Evolutionary conservation across 129 eudicot genomes (phyloP).

Genomic region (Pulicaria dysenterica): DNA sequence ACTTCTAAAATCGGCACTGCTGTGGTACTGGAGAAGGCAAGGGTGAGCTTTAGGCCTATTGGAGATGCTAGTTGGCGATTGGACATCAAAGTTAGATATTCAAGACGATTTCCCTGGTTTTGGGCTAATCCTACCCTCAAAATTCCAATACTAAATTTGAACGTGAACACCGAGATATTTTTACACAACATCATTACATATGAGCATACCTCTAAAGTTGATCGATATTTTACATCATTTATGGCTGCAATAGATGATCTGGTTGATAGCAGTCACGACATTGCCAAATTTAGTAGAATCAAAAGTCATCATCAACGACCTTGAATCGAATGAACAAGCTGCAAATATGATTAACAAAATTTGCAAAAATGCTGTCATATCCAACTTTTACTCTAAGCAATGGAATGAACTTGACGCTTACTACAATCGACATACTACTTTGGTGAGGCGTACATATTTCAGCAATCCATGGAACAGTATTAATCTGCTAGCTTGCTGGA

Average conservation of each 20-base stretch:
- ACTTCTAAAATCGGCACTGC: not conserved
- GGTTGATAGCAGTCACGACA: not conserved
- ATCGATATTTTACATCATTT: conserved; percentile 8
- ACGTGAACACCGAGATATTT: not conserved
- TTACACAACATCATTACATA: conserved; percentile 6
- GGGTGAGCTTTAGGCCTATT: conserved; percentile 8
- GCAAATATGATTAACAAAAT: not conserved
- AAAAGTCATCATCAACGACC: not conserved
- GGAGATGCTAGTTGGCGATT: not conserved
- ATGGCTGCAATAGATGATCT: not conserved
- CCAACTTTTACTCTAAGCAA: not conserved
- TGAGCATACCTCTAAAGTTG: conserved; percentile 2
- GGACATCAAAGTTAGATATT: not conserved
- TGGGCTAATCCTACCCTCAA: not conserved
- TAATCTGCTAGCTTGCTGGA: not conserved
- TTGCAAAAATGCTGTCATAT: not conserved
- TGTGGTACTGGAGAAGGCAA: not conserved
- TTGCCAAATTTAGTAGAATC: not conserved
- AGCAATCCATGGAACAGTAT: not conserved
- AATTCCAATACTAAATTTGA: not conserved
- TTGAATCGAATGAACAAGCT: not conserved
- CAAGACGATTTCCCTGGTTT: not conserved
- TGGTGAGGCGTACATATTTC: not conserved
- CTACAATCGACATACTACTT: not conserved
- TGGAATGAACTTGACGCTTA: too few relatives aligned